A percentile compares a stretch with the other conserved stretches of the same genome.
These are phyloP conservation scores for Lobosporangium transversale DNA, from an alignment of 192 early-diverging fungal species.

Conservation along the genomic window DNA sequence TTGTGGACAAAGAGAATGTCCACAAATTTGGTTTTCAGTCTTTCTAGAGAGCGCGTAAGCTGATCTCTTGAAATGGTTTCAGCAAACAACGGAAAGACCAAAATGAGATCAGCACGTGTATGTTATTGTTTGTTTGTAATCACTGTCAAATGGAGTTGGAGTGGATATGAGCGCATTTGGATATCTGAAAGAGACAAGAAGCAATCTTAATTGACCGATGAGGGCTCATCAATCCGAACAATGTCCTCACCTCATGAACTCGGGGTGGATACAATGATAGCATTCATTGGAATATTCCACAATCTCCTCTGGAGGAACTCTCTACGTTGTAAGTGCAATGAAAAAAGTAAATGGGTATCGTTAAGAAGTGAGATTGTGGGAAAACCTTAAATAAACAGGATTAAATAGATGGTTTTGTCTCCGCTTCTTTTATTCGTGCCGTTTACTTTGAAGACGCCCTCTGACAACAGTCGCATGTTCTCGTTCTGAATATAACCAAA, in stretches of 20 bases:
- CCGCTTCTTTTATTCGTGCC: neutral
- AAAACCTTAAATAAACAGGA: neutral
- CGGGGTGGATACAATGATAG: slow-evolving; percentile 55
- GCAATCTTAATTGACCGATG: too few species aligned
- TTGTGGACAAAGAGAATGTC: slow-evolving; percentile 56
- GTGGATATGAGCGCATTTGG: too few species aligned
- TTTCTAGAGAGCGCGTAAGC: slow-evolving; percentile 38
- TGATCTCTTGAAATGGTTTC: slow-evolving; percentile 53
- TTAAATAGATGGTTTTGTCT: neutral
- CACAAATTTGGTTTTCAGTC: slow-evolving; percentile 36
- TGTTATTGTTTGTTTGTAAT: too few species aligned
- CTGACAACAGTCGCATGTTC: slow-evolving; percentile 39
- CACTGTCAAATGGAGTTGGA: too few species aligned
- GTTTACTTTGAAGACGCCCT: slow-evolving; percentile 42
- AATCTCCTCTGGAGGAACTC: slow-evolving; percentile 48
- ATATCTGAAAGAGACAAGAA: too few species aligned
- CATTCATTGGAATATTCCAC: slow-evolving; percentile 42
- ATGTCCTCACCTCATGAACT: slow-evolving; percentile 44
- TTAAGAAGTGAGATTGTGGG: too few species aligned
- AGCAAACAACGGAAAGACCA: neutral
- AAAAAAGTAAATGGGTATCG: neutral
- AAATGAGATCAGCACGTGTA: neutral
- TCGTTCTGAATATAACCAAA: slow-evolving; percentile 53
- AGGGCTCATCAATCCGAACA: too few species aligned
- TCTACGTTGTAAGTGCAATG: slow-evolving; percentile 1